phyloP scores from a whole-genome alignment of 2,329 filamentous ascomycete species.

The Xylariaceae sp. region DNA sequence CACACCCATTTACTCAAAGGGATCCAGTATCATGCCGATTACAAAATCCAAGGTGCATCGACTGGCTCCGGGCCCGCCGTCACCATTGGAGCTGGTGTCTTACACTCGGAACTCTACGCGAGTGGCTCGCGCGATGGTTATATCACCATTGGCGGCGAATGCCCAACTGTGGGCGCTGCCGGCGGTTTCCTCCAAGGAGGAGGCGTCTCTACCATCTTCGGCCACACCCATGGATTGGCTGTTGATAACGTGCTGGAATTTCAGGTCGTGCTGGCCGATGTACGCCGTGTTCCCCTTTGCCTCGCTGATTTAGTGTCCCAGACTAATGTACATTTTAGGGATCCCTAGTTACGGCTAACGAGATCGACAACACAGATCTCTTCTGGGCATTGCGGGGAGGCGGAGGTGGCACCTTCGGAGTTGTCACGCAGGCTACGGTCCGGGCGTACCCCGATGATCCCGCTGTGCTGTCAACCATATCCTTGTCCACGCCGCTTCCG shows the following conservation, averaged over 20 bases:
- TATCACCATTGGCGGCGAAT: not conserved
- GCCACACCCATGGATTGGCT: not conserved
- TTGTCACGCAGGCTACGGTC: not conserved
- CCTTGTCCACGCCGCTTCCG: not conserved
- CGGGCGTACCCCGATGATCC: not conserved
- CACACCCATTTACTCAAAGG: not conserved
- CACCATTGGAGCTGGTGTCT: not conserved
- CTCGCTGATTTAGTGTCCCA: not conserved
- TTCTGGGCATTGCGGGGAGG: not conserved
- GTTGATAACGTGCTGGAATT: not conserved
- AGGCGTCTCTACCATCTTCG: not conserved
- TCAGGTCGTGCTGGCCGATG: not conserved
- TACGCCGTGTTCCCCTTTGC: not conserved
- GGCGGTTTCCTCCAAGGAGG: not conserved
- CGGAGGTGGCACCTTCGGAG: not conserved
- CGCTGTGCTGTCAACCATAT: not conserved
- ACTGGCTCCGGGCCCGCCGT: not conserved
- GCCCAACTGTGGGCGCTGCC: not conserved
- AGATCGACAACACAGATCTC: not conserved
- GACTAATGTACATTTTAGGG: not conserved
- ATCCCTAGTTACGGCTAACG: not conserved
- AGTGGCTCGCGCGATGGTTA: not conserved
- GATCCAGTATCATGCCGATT: not conserved
- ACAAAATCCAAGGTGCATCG: not conserved
- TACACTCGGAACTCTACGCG: not conserved